phyloP scores from a whole-genome alignment of 352 stramenopile genomes.

The Pythium folliculosum region DNA sequence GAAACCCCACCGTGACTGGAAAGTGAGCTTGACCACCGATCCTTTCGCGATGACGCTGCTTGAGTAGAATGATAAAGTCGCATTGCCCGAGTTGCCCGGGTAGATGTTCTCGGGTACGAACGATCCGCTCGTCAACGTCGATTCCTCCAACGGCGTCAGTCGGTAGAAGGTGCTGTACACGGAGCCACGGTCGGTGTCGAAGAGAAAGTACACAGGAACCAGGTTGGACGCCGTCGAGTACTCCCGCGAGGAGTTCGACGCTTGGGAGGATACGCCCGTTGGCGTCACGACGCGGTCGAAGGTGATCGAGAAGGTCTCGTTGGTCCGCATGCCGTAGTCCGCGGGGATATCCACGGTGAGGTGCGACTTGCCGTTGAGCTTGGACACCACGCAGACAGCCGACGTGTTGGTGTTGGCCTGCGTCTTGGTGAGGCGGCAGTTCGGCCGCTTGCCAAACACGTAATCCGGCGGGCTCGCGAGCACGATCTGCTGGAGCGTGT shows the following conservation, averaged over 20 bases:
- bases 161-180: slow-evolving; percentile 75
- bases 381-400: slow-evolving; percentile 35
- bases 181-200: slow-evolving; percentile 67
- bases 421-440: slow-evolving; percentile 45
- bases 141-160: slow-evolving; percentile 43
- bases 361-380: slow-evolving; percentile 56
- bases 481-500: slow-evolving; percentile 76
- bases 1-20: slow-evolving; percentile 68
- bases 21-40: slow-evolving; percentile 60
- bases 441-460: slow-evolving; percentile 49
- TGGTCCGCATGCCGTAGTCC: slow-evolving; percentile 42
- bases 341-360: slow-evolving; percentile 66
- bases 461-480: slow-evolving; percentile 68
- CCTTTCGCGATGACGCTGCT: slow-evolving; percentile 52
- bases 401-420: slow-evolving; percentile 9
- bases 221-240: slow-evolving; percentile 64
- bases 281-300: slow-evolving; percentile 74
- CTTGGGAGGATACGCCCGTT: slow-evolving; percentile 32
- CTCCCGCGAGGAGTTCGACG: slow-evolving; percentile 33
- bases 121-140: slow-evolving; percentile 62
- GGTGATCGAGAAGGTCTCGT: slow-evolving; percentile 64
- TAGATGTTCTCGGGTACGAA: slow-evolving; percentile 88
- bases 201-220: slow-evolving; percentile 75
- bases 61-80: slow-evolving; percentile 76
- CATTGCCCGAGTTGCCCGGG: slow-evolving; percentile 77